Percentiles rank a stretch among this genome's conserved stretches.
Evolutionary conservation across 495 filamentous ascomycete genomes (phyloP).

Genomic region (Hyaloscypha bicolor): DNA sequence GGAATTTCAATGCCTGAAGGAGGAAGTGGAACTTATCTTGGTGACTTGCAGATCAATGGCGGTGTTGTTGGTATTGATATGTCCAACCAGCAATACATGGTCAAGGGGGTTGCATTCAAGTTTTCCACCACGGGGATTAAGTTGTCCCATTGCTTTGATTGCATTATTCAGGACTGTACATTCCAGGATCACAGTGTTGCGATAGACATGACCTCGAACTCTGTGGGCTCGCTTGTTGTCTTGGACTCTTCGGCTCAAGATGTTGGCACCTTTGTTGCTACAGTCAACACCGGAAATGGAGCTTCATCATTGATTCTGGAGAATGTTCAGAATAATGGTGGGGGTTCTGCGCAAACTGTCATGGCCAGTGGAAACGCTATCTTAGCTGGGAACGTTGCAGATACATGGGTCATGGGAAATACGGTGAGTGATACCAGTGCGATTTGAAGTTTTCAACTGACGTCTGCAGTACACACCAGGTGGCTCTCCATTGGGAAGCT

Average conservation of each 20-base stretch:
- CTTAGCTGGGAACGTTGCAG: neutral
- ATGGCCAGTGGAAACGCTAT: neutral
- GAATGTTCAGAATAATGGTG: neutral
- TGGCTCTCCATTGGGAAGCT: neutral
- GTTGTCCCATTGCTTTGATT: neutral
- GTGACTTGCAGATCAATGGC: neutral
- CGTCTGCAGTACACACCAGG: conserved; percentile 33
- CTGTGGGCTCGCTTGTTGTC: neutral
- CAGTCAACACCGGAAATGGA: neutral
- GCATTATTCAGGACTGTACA: neutral
- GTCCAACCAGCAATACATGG: conserved; percentile 3
- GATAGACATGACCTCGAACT: neutral
- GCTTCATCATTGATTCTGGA: conserved; percentile 1
- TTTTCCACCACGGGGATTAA: neutral
- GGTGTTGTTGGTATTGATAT: conserved; percentile 6
- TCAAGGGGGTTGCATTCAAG: neutral
- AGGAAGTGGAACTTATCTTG: neutral
- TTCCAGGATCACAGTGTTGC: neutral
- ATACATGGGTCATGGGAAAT: conserved; percentile 7
- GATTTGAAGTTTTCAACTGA: neutral
- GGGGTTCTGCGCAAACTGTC: neutral
- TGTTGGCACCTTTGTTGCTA: neutral
- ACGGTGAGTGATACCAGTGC: neutral
- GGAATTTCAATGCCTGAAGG: conserved; percentile 37
- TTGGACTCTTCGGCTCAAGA: conserved; percentile 1